Base-by-base conservation (phyloP, 805 yeast genomes). In the Candida rishiriensis region DNA sequence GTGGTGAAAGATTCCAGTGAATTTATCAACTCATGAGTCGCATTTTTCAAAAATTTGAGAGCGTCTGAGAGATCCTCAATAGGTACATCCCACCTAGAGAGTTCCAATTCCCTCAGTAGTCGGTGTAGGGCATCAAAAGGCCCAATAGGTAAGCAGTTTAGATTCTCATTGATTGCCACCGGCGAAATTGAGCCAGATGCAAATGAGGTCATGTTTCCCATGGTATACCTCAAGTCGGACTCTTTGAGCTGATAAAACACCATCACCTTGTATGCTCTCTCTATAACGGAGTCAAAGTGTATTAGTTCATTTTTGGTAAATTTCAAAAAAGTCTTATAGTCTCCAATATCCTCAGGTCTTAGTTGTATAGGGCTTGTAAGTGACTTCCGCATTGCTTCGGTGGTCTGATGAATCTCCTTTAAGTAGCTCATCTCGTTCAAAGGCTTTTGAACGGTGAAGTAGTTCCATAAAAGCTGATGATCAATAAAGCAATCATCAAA, bases 251-350 rank as follows among this genome's bases (percentile, higher is more conserved):
- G 41, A 14, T 30, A n/a, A 29, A 50, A 42, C 6, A 41, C 37
- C 2, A 34, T 13, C 36, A 47, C 37, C 21, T 50, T 72, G 48
- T 66, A 67, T 26, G 78, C 53, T 43, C 57, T 65, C 12, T 63
- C 59, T 13, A 72, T 55, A 1, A 50, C 34, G 2, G 38, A 46
- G 15, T 59, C 54, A 44, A 69, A 69, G 3, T 51, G 53, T 3
- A 49, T 51, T 15, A 79, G 56, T 50, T 79, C 82, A 10, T 63
- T 60, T 17, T 60, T 43, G 0, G 83, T 71, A 47, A 66, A 78
- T 32, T 66, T 67, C 29, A 79, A 49, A 50, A 80, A 80, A 30
- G 68, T 67, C 39, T 70, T 73, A 42, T 75, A 72, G 40, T 70
- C 81, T 12, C 63, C 60, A 21, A 71, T 56, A 39, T 68, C 69